These are phyloP conservation scores for Otatea glauca DNA, from an alignment of 176 grass and related monocot genomes.

Conservation along the genomic window DNA sequence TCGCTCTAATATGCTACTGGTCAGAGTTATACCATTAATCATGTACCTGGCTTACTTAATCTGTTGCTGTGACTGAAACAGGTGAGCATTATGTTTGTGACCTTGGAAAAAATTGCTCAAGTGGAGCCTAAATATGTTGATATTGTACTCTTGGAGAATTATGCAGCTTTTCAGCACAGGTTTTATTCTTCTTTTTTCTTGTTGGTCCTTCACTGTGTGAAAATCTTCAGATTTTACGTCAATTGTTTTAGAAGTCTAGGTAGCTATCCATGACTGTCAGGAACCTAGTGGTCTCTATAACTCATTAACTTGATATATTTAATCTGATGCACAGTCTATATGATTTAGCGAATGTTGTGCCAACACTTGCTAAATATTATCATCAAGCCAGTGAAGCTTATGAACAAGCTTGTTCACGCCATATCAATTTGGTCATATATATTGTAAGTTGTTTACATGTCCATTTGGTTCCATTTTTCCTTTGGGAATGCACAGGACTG, in stretches of 20 bases:
- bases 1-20: background rate
- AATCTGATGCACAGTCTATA: slow-evolving; percentile 59
- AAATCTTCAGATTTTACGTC: background rate
- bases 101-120: slow-evolving; percentile 90
- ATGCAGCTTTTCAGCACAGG: slow-evolving; percentile 97
- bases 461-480: slow-evolving; percentile 25
- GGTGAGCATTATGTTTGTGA: slow-evolving; percentile 95
- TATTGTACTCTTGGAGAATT: slow-evolving; percentile 91
- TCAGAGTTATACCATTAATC: background rate
- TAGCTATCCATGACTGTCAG: background rate
- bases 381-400: slow-evolving; percentile 98
- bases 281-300: background rate
- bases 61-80: slow-evolving; percentile 39
- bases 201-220: background rate
- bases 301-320: slow-evolving; percentile 29
- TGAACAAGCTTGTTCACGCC: slow-evolving; percentile 86
- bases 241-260: background rate
- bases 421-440: slow-evolving; percentile 98
- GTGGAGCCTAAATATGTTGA: slow-evolving; percentile 87
- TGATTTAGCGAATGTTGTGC: slow-evolving; percentile 90
- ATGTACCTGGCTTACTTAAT: slow-evolving; percentile 6
- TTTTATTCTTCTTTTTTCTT: background rate
- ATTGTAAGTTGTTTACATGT: slow-evolving; percentile 63
- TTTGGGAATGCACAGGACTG: background rate
- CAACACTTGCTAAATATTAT: slow-evolving; percentile 94